A percentile compares a stretch with the other conserved stretches of the same genome.
Conservation (phyloP, 441 rosid genomes). For the Erodium trifolium region DNA sequence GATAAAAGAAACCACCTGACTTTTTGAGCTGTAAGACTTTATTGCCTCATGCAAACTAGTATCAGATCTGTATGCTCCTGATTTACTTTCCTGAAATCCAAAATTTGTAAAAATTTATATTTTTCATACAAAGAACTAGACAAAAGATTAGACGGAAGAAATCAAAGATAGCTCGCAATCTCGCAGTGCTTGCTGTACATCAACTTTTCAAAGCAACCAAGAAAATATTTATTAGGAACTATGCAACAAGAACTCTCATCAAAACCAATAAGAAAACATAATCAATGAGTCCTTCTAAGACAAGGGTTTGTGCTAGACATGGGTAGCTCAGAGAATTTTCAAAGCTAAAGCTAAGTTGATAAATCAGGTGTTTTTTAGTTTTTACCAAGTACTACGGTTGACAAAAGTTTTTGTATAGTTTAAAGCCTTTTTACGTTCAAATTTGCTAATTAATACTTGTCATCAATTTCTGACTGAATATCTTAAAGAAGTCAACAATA, state of each 20-base stretch:
- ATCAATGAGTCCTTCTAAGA: too few species aligned
- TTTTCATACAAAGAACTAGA: not conserved
- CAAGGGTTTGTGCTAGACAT: not conserved
- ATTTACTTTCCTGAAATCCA: constrained; percentile 30
- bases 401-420: not conserved
- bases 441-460: not conserved
- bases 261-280: too few species aligned
- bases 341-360: not conserved
- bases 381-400: not conserved
- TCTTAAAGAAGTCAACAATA: not conserved
- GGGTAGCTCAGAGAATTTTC: not conserved
- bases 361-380: not conserved
- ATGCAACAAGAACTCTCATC: not conserved
- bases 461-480: not conserved
- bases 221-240: not conserved
- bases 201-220: not conserved
- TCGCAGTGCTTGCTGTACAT: constrained; percentile 1
- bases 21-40: constrained; percentile 46
- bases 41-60: constrained; percentile 24
- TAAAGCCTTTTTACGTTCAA: not conserved
- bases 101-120: not conserved
- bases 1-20: constrained; percentile 70
- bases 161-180: not conserved
- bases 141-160: not conserved
- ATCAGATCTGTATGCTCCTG: constrained; percentile 14